Evolutionary conservation across 176 grass and related monocot genomes (phyloP), one percentile per base, ranked within the genome.

Genomic region (Otatea glauca): DNA sequence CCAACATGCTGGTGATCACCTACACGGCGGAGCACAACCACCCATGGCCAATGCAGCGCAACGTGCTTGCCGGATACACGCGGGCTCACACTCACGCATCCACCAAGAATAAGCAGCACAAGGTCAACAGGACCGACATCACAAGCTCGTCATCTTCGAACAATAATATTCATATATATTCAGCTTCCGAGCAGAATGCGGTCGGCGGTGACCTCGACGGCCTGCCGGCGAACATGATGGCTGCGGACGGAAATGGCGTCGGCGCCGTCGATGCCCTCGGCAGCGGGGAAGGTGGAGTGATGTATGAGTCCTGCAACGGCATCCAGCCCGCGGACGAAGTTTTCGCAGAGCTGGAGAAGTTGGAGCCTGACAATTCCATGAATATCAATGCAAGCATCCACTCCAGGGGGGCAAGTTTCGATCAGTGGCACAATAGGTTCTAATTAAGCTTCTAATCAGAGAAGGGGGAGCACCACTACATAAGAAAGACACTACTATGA

Each of bases 1-100:
- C 96, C 10, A 95, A 95, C 60, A 95, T 95, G 96, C 72, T 98
- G 18, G 96, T 98, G 39, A 90, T 98, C 58, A 98, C 96, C 72
- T 98, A 98, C 83, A 94, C 96, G 10, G 92, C 96, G 15, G 96
- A 98, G 78, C 96, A 98, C 87, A 92, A 95, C 65, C 96, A 98
- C 53, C 93, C 93, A 18, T 98, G 93, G 96, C 96, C 96, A 18
- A 95, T 92, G 41, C 93, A 98, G 59, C 87, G 96, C 15, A 98
- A 95, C 37, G 86, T 92, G 5, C 96, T 98, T 4, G 96, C 96
- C 7, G 96, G 96, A 54, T 94, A 94, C 50, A 84, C 93, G 23
- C 78, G 96, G 13, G 81, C 85, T 71, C 94, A 97, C 73, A 89
- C 49, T 8, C 72, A 86, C 12, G 32, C 60, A 13, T 7, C 83